Percentiles rank a stretch among this genome's conserved stretches.
phyloP scores from a whole-genome alignment of 192 early-diverging fungal species.

The Umbelopsis ramanniana region DNA sequence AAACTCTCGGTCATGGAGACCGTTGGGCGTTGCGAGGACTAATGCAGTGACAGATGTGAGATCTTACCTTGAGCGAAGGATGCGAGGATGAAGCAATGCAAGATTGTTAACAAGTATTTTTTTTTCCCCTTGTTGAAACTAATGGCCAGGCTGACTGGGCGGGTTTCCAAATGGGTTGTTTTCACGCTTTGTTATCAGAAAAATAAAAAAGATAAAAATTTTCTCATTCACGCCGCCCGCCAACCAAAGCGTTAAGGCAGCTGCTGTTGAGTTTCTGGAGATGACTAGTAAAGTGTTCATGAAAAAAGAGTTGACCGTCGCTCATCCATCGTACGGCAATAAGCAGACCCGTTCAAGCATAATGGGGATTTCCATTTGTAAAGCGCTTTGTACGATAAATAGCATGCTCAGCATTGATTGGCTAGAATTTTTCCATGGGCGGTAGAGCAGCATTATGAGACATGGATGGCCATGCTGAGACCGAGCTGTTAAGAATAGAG shows the following conservation, averaged over 20 bases:
- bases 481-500: too few relatives aligned
- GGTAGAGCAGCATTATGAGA: background rate
- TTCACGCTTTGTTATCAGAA: conserved; percentile 5
- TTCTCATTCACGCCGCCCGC: too few relatives aligned
- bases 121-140: conserved; percentile 19
- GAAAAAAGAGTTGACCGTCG: too few relatives aligned
- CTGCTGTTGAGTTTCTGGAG: too few relatives aligned
- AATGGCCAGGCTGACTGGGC: background rate
- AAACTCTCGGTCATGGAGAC: too few relatives aligned
- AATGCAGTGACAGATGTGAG: background rate
- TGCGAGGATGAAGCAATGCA: conserved; percentile 4
- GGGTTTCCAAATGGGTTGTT: conserved; percentile 7
- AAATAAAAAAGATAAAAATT: background rate
- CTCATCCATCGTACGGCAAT: too few relatives aligned
- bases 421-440: background rate
- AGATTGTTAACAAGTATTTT: background rate
- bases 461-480: background rate
- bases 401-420: background rate
- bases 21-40: background rate
- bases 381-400: background rate
- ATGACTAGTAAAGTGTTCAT: too few relatives aligned
- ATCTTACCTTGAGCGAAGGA: conserved; percentile 3
- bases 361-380: too few relatives aligned
- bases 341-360: too few relatives aligned
- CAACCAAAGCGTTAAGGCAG: too few relatives aligned